A percentile compares a stretch with the other conserved stretches of the same genome.
Evolutionary conservation across 208 protist genomes (phyloP).

Genomic region (Polymyxa betae): DNA sequence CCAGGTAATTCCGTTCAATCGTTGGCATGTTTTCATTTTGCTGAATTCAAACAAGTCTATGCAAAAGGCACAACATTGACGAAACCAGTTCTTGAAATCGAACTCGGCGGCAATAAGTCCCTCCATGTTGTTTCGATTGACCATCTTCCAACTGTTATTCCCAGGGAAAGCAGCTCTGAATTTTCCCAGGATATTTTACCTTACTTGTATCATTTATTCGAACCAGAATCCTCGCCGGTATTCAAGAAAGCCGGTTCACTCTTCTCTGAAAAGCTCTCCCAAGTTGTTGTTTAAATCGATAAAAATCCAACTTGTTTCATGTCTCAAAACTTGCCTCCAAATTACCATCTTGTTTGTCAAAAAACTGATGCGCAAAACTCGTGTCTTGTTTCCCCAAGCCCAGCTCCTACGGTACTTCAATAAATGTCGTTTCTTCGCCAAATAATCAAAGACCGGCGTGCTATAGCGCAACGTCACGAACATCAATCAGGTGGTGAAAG

Average conservation of each 20-base stretch:
- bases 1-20: not conserved
- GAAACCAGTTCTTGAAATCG: conserved; percentile 9
- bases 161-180: conserved; percentile 27
- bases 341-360: not conserved
- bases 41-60: not conserved
- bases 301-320: not conserved
- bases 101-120: not conserved
- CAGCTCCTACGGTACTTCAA: no score
- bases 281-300: not conserved
- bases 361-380: not conserved
- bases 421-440: no score
- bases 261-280: not conserved
- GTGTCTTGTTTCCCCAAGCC: no score
- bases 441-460: no score
- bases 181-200: conserved; percentile 32
- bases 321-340: not conserved
- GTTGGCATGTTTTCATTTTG: not conserved
- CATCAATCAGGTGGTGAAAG: no score
- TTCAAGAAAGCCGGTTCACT: not conserved
- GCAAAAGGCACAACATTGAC: conserved; percentile 3
- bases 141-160: conserved; percentile 53
- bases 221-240: not conserved
- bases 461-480: no score
- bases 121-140: conserved; percentile 47
- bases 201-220: conserved; percentile 10